Evolutionary conservation across 2,329 filamentous ascomycete genomes (phyloP).

Genomic region (Aspergillus hortae): DNA sequence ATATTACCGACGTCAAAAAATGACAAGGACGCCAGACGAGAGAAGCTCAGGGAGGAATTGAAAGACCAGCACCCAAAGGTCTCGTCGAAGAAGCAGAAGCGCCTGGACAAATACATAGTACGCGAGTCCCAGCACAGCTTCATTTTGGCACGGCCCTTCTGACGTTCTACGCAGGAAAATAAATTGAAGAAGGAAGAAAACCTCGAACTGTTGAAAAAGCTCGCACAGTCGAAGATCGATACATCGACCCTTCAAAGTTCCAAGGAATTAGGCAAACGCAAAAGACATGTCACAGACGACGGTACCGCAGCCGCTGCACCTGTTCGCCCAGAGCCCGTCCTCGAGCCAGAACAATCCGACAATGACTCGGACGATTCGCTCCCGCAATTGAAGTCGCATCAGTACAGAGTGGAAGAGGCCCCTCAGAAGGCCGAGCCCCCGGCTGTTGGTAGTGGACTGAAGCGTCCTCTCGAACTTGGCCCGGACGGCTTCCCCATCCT

Average conservation of each 20-base stretch:
- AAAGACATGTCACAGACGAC: conserved; percentile 62
- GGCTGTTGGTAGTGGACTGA: conserved; percentile 69
- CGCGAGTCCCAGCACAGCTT: conserved; percentile 14
- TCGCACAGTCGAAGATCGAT: conserved; percentile 75
- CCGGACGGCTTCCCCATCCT: conserved; percentile 77
- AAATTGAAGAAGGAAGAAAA: conserved; percentile 96
- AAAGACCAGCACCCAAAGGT: conserved; percentile 54
- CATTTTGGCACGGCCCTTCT: conserved; percentile 7
- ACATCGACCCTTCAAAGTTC: conserved; percentile 77
- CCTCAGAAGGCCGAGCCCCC: conserved; percentile 35
- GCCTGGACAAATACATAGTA: conserved; percentile 66
- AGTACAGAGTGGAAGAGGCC: conserved; percentile 41
- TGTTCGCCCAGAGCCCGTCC: conserved; percentile 16
- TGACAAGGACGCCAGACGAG: conserved; percentile 53
- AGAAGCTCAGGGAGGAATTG: conserved; percentile 52
- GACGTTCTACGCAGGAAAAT: conserved; percentile 57
- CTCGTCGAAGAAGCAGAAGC: conserved; percentile 63
- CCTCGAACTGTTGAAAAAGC: conserved; percentile 74
- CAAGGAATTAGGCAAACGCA: conserved; percentile 67
- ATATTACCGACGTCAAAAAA: conserved; percentile 45
- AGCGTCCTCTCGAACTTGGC: conserved; percentile 77
- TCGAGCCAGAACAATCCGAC: conserved; percentile 27
- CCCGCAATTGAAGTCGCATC: conserved; percentile 12
- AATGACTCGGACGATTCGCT: conserved; percentile 36
- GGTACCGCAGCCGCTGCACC: conserved; percentile 7